Evolutionary conservation across 257 asterid genomes (phyloP).

Genomic region (Anisodus tanguticus): DNA sequence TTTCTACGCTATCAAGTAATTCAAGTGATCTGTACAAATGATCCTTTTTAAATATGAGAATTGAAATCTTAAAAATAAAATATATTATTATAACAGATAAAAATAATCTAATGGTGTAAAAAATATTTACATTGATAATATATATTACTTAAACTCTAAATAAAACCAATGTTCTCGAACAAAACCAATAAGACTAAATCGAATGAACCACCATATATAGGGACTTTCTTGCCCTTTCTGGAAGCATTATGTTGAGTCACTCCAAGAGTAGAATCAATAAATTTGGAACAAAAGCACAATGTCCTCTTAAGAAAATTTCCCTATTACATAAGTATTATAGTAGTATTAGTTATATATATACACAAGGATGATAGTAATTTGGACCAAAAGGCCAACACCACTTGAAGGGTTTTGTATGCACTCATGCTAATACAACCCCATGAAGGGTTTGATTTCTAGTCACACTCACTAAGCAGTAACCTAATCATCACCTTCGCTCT

Average conservation of each 20-base stretch:
- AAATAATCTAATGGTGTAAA: no score
- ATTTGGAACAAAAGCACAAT: background rate
- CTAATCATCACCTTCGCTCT: constrained; percentile 24
- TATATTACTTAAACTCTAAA: no score
- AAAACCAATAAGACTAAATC: no score
- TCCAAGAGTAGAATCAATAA: no score
- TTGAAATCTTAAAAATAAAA: no score
- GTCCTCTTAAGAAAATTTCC: background rate
- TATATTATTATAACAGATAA: no score
- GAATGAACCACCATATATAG: background rate
- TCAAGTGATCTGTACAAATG: no score
- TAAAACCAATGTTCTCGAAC: no score
- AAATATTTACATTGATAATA: no score
- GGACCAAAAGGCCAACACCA: background rate
- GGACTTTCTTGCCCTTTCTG: background rate
- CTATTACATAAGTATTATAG: background rate
- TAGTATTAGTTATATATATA: background rate
- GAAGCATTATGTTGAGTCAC: no score
- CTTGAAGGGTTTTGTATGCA: background rate
- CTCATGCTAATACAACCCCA: background rate
- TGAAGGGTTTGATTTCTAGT: constrained; percentile 20
- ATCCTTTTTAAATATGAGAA: no score
- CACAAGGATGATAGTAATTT: background rate
- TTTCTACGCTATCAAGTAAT: no score
- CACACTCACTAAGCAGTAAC: background rate